phyloP scores from a whole-genome alignment of 2,329 filamentous ascomycete species.

The Colletotrichum orbiculare region DNA sequence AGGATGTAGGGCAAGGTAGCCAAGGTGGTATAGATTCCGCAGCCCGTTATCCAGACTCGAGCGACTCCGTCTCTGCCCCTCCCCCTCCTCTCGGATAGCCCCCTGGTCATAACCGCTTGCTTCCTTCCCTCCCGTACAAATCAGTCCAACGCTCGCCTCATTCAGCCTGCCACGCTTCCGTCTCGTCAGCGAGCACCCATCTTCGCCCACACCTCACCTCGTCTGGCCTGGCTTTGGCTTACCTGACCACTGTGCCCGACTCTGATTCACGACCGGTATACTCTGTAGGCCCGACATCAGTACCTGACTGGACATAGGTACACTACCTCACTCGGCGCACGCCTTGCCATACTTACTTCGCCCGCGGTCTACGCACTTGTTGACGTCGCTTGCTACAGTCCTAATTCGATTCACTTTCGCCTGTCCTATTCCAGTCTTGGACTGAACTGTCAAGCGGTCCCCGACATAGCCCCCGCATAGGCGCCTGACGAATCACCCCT shows the following conservation, averaged over 20 bases:
- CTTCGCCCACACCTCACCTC: constrained; percentile 13
- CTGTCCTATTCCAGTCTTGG: too few relatives aligned
- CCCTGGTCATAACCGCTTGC: constrained; percentile 27
- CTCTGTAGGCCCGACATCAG: background rate
- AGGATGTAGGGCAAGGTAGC: too few relatives aligned
- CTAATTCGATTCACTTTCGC: background rate
- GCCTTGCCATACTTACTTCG: too few relatives aligned
- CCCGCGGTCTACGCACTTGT: background rate
- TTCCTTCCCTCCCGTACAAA: constrained; percentile 34
- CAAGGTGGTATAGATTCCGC: too few relatives aligned
- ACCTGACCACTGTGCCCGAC: too few relatives aligned
- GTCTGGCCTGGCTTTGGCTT: background rate
- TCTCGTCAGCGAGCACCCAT: constrained; percentile 7
- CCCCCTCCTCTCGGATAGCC: constrained; percentile 20
- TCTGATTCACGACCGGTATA: too few relatives aligned
- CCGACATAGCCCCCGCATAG: constrained; percentile 26
- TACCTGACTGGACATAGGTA: background rate
- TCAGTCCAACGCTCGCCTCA: constrained; percentile 25
- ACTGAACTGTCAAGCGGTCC: too few relatives aligned
- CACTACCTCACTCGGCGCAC: too few relatives aligned
- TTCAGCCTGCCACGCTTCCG: constrained; percentile 9
- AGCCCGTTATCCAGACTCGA: too few relatives aligned
- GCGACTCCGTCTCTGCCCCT: constrained; percentile 3
- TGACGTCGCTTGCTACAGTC: constrained; percentile 13
- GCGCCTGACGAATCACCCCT: constrained; percentile 1